A percentile compares a stretch with the other conserved stretches of the same genome.
Evolutionary conservation across 768 basidiomycete genomes (phyloP).

Genomic region (Boletus edulis): DNA sequence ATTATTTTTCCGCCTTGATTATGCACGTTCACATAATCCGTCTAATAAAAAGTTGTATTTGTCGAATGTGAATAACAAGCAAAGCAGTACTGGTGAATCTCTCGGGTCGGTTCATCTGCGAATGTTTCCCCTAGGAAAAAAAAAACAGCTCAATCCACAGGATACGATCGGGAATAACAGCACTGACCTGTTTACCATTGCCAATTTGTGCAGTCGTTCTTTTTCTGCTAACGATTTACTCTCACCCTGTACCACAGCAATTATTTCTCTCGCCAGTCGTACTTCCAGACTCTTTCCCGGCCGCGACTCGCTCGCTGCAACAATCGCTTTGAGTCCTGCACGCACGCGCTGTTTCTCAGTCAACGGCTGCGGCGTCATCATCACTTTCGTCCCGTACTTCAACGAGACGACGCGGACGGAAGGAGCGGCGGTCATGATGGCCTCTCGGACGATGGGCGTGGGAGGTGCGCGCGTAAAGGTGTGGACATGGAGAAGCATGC

Average conservation of each 20-base stretch:
- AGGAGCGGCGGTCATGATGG: constrained; percentile 67
- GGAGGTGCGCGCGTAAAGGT: constrained; percentile 75
- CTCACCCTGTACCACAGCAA: constrained; percentile 64
- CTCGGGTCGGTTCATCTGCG: constrained; percentile 5
- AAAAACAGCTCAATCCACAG: constrained; percentile 4
- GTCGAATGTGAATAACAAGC: too few relatives aligned
- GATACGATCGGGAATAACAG: neutral
- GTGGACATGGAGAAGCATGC: constrained; percentile 71
- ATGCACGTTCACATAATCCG: too few relatives aligned
- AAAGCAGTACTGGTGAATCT: too few relatives aligned
- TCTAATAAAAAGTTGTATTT: too few relatives aligned
- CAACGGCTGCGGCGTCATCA: constrained; percentile 66
- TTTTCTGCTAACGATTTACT: constrained; percentile 61
- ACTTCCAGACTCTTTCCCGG: constrained; percentile 60
- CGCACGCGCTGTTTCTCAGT: constrained; percentile 78
- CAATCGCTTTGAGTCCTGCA: constrained; percentile 68
- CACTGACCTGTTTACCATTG: constrained; percentile 75
- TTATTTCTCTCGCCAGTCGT: constrained; percentile 75
- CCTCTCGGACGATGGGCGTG: constrained; percentile 73
- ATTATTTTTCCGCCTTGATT: too few relatives aligned
- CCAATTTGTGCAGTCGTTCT: constrained; percentile 59
- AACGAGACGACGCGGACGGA: constrained; percentile 60
- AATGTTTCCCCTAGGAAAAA: constrained; percentile 20
- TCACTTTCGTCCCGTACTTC: constrained; percentile 62
- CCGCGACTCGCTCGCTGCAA: constrained; percentile 57